These are phyloP conservation scores for Saprolegnia diclina DNA, from an alignment of 352 stramenopile genomes.

Conservation along the genomic window DNA sequence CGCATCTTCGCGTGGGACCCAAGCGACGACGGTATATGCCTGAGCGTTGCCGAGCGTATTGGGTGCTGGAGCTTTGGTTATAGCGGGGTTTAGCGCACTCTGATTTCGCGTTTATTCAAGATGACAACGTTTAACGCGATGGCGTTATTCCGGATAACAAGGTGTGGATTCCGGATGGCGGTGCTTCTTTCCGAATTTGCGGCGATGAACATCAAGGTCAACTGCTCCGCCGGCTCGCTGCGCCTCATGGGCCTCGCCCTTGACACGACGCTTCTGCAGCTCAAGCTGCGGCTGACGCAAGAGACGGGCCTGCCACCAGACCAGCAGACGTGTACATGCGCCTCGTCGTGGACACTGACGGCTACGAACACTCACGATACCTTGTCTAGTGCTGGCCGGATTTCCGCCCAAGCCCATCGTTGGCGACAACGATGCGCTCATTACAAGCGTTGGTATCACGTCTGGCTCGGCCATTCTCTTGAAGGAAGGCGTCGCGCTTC, in stretches of 20 bases:
- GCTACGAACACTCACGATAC: constrained; percentile 1
- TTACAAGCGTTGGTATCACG: constrained; percentile 12
- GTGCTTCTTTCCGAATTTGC: not conserved
- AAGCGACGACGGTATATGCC: too few relatives aligned
- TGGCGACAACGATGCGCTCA: constrained; percentile 41
- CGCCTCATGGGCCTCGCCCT: not conserved
- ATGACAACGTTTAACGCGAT: not conserved
- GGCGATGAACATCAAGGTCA: constrained; percentile 22
- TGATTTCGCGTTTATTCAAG: too few relatives aligned
- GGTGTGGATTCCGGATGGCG: not conserved
- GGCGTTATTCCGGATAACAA: not conserved
- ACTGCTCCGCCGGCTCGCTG: constrained; percentile 17
- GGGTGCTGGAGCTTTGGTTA: too few relatives aligned
- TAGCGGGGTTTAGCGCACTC: too few relatives aligned
- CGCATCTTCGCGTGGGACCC: too few relatives aligned
- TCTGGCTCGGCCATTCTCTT: constrained; percentile 66
- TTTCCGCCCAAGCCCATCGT: constrained; percentile 66
- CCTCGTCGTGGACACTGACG: not conserved
- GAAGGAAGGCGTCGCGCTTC: constrained; percentile 44
- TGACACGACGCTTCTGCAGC: constrained; percentile 24
- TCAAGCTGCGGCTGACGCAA: constrained; percentile 36
- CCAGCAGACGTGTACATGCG: constrained; percentile 51
- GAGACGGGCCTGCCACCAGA: constrained; percentile 53
- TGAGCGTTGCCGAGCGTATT: too few relatives aligned
- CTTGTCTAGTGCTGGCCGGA: constrained; percentile 57